Evolutionary conservation across 1,284 basidiomycete species (phyloP), one percentile per base, ranked within the genome.

Genomic region (Trametes sp.): DNA sequence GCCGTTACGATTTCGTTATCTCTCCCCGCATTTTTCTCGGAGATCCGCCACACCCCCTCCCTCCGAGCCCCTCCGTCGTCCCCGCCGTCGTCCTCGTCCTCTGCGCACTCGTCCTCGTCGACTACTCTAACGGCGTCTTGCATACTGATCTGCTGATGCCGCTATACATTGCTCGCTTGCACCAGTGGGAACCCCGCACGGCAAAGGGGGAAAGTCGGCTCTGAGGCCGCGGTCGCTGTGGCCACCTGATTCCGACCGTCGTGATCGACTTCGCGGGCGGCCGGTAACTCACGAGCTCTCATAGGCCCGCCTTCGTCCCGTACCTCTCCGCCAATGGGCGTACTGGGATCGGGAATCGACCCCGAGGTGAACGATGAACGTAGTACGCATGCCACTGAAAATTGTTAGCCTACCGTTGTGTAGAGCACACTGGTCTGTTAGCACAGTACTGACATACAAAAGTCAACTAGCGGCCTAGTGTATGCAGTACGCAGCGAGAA

Each of bases 231-330:
- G 58, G 58, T 24, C 52, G 48, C 28, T 49, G 26, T 33, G 51
- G 58, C 57, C 57, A 59, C 31, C 33, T 57, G 46, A 51, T 31
- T 44, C 38, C 38, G 49, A 45, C 49, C 38, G 49, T 14, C 29
- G 21, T 41, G 57, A 52, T 44, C 38, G 41, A 58, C 13, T 33
- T 33, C 16, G 44, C 48, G 56, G 26, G 36, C 5, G 16, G n/a
- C 36, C 46, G 57, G 19, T 52, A 58, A 58, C 57, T 31, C 49
- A 9, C 49, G 21, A 1, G 33, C 41, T 52, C 49, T 49, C 28
- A 58, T 52, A 44, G 57, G 57, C 49, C 29, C 11, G 13, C 23
- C 50, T 33, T 36, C 31, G 33, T n/a, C 50, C 33, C 21, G 33
- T 11, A 24, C 35, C 36, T 36, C 50, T 38, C 50, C 50, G 35